A percentile compares a stretch with the other conserved stretches of the same genome.
Evolutionary conservation across 2,329 filamentous ascomycete genomes (phyloP).

Genomic region (Diaporthe batatas): DNA sequence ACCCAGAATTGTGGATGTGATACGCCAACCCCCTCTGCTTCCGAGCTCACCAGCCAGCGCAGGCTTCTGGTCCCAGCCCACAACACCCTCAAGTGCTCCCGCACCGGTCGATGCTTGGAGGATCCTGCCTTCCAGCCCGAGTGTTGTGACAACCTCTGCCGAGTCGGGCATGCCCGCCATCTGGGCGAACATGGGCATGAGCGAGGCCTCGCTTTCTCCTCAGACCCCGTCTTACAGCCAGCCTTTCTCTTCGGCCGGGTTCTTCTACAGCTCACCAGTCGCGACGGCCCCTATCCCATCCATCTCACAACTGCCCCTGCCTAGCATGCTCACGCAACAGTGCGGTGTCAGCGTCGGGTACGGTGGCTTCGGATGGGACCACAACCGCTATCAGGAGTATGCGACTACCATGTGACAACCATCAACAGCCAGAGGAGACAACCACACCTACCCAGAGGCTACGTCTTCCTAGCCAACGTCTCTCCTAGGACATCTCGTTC

Average conservation of each 20-base stretch:
- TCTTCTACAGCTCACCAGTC: constrained; percentile 85
- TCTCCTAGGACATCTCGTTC: constrained; percentile 45
- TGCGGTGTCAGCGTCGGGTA: constrained; percentile 85
- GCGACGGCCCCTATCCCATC: constrained; percentile 75
- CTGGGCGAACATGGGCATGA: constrained; percentile 84
- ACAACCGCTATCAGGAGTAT: constrained; percentile 79
- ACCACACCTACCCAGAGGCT: constrained; percentile 57
- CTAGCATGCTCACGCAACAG: constrained; percentile 87
- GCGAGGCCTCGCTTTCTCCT: constrained; percentile 77
- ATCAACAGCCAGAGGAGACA: constrained; percentile 61
- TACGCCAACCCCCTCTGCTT: constrained; percentile 86
- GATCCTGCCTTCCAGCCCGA: constrained; percentile 89
- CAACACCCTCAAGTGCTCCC: constrained; percentile 74
- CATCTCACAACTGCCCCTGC: constrained; percentile 78
- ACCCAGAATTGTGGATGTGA: constrained; percentile 88
- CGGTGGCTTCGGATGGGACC: constrained; percentile 86
- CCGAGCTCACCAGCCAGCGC: constrained; percentile 82
- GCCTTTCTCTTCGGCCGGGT: constrained; percentile 78
- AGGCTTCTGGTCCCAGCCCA: constrained; percentile 84
- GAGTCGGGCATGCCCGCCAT: constrained; percentile 75
- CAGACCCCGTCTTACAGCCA: constrained; percentile 85
- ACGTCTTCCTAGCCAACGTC: constrained; percentile 59
- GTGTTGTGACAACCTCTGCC: constrained; percentile 76
- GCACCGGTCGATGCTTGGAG: constrained; percentile 89
- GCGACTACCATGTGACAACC: constrained; percentile 87